Conservation (phyloP, 2,329 filamentous ascomycete genomes). For the Clarireedia paspali region DNA sequence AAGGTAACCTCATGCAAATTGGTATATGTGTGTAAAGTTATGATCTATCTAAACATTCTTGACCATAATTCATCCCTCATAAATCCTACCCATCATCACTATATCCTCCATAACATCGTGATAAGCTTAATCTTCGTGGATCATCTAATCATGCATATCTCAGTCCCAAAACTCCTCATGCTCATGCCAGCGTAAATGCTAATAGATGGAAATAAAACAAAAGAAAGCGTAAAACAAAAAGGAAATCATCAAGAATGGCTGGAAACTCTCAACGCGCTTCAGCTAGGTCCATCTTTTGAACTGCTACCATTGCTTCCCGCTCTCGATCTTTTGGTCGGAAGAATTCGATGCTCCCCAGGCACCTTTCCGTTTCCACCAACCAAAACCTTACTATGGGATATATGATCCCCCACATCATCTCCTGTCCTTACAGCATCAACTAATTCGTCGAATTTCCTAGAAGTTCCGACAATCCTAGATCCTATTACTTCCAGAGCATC, state of each 20-base stretch:
- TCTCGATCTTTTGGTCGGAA: conserved; percentile 10
- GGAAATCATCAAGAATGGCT: background rate
- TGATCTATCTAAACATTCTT: background rate
- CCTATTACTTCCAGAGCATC: conserved; percentile 19
- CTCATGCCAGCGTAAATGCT: background rate
- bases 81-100: background rate
- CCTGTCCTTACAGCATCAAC: conserved; percentile 13
- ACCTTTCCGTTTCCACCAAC: conserved; percentile 7
- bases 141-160: background rate
- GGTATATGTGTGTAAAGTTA: background rate
- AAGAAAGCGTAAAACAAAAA: background rate
- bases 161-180: background rate
- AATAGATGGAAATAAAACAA: background rate
- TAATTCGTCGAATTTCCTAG: conserved; percentile 19
- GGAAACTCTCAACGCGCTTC: background rate
- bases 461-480: conserved; percentile 15
- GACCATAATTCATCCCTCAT: background rate
- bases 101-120: background rate
- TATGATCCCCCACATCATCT: conserved; percentile 4
- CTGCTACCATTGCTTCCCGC: conserved; percentile 14
- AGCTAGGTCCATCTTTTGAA: conserved; percentile 10
- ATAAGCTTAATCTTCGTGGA: background rate
- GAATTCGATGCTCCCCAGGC: conserved; percentile 6
- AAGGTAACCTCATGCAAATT: background rate
- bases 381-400: conserved; percentile 3